These are phyloP conservation scores for Boletus pseudo-olivaceus DNA, from an alignment of 768 basidiomycete species.

Conservation along the genomic window DNA sequence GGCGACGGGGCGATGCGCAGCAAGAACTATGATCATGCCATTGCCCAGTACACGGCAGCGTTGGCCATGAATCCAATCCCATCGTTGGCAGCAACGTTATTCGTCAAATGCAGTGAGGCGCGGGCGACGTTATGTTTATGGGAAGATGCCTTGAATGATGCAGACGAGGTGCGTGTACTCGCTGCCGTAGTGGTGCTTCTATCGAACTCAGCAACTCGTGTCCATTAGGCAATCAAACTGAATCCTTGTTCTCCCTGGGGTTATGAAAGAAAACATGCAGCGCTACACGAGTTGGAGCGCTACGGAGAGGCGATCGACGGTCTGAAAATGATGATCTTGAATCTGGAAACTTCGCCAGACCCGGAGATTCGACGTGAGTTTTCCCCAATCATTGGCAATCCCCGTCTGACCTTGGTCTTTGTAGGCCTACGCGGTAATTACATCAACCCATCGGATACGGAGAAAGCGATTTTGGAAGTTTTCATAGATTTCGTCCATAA, in stretches of 20 bases:
- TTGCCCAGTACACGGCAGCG: constrained; percentile 11
- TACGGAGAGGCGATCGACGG: constrained; percentile 10
- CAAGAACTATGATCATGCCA: constrained; percentile 2
- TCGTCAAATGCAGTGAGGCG: constrained; percentile 17
- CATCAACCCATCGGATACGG: constrained; percentile 7
- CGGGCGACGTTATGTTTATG: not conserved
- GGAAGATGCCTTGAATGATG: constrained; percentile 14
- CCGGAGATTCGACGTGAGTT: constrained; percentile 11
- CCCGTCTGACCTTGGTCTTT: not conserved
- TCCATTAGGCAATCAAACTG: constrained; percentile 6
- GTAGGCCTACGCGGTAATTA: constrained; percentile 11
- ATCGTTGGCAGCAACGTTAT: not conserved
- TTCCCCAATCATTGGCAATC: not conserved
- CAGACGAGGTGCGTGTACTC: constrained; percentile 10
- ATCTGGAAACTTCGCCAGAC: constrained; percentile 9
- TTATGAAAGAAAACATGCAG: constrained; percentile 15
- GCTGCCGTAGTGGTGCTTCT: not conserved
- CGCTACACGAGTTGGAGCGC: constrained; percentile 9
- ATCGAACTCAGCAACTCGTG: not conserved
- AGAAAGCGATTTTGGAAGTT: not conserved
- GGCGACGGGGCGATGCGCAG: constrained; percentile 8
- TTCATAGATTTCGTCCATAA: not conserved
- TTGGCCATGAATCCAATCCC: not conserved
- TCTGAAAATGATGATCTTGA: constrained; percentile 4
- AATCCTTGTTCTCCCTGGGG: constrained; percentile 12